Base-by-base conservation (phyloP, 2,329 filamentous ascomycete genomes). In the Diplodia intermedia region DNA sequence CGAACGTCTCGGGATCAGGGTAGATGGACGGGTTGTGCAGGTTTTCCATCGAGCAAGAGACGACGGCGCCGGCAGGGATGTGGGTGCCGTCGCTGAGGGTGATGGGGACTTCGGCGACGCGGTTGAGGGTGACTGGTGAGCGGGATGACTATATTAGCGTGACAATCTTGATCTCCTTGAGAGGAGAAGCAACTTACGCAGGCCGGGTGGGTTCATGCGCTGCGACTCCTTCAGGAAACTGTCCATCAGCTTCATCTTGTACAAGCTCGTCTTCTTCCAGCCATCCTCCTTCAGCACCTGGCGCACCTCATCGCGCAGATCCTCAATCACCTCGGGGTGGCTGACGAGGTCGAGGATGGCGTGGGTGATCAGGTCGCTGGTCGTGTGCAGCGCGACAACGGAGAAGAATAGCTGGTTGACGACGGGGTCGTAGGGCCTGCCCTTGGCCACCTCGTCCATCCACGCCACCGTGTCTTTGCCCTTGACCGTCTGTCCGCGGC, bases 201-300 rank as follows among this genome's bases (percentile, higher is more conserved):
- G 52, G 3, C 36, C 38, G 4, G 72, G 67, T 0, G 71, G 71
- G 23, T 72, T 74, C 23, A 74, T 38, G 47, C 77, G 68, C 68
- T 77, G 75, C 1, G 70, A 71, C 66, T 79, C 77, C 69, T 77
- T 77, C 66, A 79, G 70, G 60, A 76, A 71, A 69, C 74, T 77
- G 68, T 79, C 77, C 57, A 79, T 70, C 20, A 77, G 68, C 26
- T 73, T 72, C 15, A 78, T 69, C 66, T 77, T 72, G 15, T 72
- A 73, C 23, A 78, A 66, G 3, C 72, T 68, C 12, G 70, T 68
- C 70, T 77, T 78, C 36, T 69, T 73, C 74, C 73, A 76, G 20
- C 75, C 73, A 23, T 74, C 69, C 63, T 72, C 69, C 14, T 62
- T 60, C 5, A 78, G 68, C 50, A 75, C 76, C 3, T 57, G 36